Percentiles rank a stretch among this genome's conserved stretches.
Conservation (phyloP, 805 yeast species). For the Wickerhamiella parazyma region DNA sequence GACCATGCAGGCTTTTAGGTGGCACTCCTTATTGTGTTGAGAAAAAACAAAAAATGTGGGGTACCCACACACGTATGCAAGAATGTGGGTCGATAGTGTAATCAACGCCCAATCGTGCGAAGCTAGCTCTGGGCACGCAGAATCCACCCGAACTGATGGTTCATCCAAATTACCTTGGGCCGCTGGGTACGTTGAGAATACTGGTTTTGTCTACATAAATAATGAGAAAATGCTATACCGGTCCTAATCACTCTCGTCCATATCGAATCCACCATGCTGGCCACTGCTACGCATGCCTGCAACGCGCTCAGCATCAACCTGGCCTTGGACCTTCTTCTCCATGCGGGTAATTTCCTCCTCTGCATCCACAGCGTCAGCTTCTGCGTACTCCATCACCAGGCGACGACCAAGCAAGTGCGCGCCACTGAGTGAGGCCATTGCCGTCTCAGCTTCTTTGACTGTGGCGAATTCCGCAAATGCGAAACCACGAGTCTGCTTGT, state of each 20-base stretch:
- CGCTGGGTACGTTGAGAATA: no score
- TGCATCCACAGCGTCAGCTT: slow-evolving; percentile 64
- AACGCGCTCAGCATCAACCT: slow-evolving; percentile 62
- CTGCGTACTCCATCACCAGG: slow-evolving; percentile 84
- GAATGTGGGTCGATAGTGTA: no score
- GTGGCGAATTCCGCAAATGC: slow-evolving; percentile 90
- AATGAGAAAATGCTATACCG: slow-evolving; percentile 21
- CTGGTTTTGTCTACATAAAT: neutral
- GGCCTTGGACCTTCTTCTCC: slow-evolving; percentile 74
- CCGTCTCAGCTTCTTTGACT: slow-evolving; percentile 82
- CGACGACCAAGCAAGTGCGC: slow-evolving; percentile 94
- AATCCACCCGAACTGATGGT: no score
- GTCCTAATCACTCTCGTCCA: slow-evolving; percentile 37
- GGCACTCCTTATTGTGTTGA: no score
- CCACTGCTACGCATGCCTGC: slow-evolving; percentile 54
- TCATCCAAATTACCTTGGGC: no score
- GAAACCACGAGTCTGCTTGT: slow-evolving; percentile 90
- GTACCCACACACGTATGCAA: no score
- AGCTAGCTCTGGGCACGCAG: no score
- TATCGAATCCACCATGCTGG: slow-evolving; percentile 44
- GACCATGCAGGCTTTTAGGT: no score
- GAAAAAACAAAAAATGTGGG: no score
- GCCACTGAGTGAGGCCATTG: slow-evolving; percentile 86
- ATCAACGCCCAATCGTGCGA: no score
- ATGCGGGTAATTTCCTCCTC: slow-evolving; percentile 83